A percentile compares a stretch with the other conserved stretches of the same genome.
These are phyloP conservation scores for Gossypium ekmanianum DNA, from an alignment of 345 rosid genomes.

Conservation along the genomic window DNA sequence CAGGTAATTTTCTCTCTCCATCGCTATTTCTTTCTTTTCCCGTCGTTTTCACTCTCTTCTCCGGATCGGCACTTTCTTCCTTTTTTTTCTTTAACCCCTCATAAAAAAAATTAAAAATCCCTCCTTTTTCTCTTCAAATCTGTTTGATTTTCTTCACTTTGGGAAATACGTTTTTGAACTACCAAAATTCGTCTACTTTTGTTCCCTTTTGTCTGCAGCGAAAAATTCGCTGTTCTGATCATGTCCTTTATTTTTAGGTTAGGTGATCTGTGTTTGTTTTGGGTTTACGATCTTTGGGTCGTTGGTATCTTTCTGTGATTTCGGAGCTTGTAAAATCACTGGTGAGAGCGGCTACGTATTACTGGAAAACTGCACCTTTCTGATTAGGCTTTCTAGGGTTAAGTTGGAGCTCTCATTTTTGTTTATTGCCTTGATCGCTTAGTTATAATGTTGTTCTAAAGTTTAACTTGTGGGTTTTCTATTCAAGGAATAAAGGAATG, in stretches of 20 bases:
- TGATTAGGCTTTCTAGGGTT: slow-evolving; percentile 1
- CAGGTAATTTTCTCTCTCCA: slow-evolving; percentile 13
- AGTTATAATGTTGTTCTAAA: too few species aligned
- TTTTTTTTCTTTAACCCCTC: not conserved
- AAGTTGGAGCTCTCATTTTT: not conserved
- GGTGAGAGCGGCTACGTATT: slow-evolving; percentile 2
- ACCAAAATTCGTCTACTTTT: not conserved
- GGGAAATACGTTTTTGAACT: not conserved
- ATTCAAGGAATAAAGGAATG: not conserved
- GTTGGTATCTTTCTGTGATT: not conserved
- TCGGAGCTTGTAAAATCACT: slow-evolving; percentile 16
- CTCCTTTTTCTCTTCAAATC: not conserved
- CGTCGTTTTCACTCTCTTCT: slow-evolving; percentile 10
- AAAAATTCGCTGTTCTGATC: not conserved
- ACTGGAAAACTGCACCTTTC: not conserved
- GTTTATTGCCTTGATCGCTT: not conserved
- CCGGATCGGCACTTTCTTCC: not conserved
- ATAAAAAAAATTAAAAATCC: not conserved
- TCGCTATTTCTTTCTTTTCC: slow-evolving; percentile 2
- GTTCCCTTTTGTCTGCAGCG: not conserved
- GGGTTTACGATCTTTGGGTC: slow-evolving; percentile 18
- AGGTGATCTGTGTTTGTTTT: slow-evolving; percentile 3
- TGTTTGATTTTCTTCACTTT: not conserved
- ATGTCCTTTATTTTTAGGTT: slow-evolving; percentile 14
- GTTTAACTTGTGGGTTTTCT: not conserved